Evolutionary conservation across 352 stramenopile species (phyloP).

Genomic region (Thraustochytrium aureum): DNA sequence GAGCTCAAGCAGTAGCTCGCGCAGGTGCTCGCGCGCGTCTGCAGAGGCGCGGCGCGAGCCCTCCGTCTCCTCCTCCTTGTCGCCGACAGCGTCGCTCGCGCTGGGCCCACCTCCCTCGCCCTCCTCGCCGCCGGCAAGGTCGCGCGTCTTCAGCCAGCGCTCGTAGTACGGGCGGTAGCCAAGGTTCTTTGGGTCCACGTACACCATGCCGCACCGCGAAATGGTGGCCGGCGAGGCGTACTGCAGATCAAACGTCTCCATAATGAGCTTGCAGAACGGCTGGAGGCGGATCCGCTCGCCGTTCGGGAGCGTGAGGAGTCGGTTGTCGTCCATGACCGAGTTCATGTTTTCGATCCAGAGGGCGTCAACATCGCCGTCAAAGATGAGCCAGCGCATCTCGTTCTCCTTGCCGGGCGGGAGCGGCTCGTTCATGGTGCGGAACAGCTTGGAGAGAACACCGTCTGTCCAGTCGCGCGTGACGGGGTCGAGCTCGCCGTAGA

Average conservation of each 20-base stretch:
- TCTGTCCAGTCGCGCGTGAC: conserved; percentile 95
- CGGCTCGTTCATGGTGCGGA: conserved; percentile 89
- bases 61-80: conserved; percentile 59
- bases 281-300: conserved; percentile 91
- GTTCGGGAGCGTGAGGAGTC: conserved; percentile 90
- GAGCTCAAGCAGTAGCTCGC: conserved; percentile 66
- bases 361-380: conserved; percentile 93
- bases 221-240: conserved; percentile 93
- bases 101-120: no score
- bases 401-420: conserved; percentile 81
- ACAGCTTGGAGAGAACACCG: conserved; percentile 88
- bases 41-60: conserved; percentile 42
- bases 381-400: conserved; percentile 93
- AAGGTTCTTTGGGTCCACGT: conserved; percentile 94
- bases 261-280: conserved; percentile 87
- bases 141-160: conserved; percentile 79
- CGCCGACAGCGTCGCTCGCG: conserved; percentile 42
- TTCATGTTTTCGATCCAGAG: conserved; percentile 98
- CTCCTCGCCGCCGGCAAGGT: background rate
- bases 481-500: conserved; percentile 93
- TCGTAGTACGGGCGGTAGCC: conserved; percentile 92
- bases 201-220: conserved; percentile 94
- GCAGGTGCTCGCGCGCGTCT: conserved; percentile 16
- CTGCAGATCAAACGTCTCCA: conserved; percentile 93
- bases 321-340: conserved; percentile 97